These are phyloP conservation scores for Baeospora myosura DNA, from an alignment of 1,284 basidiomycete genomes.

Conservation along the genomic window DNA sequence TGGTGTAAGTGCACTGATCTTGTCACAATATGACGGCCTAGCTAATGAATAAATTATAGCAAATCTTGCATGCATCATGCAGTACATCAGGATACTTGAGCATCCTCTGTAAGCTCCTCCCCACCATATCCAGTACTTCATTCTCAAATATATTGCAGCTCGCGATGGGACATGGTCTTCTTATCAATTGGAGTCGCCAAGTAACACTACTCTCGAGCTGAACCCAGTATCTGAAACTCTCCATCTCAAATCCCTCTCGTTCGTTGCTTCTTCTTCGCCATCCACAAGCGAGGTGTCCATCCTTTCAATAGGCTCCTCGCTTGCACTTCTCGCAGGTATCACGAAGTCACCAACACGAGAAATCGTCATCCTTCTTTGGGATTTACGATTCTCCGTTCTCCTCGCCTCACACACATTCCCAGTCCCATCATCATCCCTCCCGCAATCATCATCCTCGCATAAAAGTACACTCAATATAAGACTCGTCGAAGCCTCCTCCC, in stretches of 20 bases:
- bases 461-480: conserved; percentile 24
- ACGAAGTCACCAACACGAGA: conserved; percentile 34
- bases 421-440: neutral
- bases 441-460: neutral
- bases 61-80: conserved; percentile 32
- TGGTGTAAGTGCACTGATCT: conserved; percentile 16
- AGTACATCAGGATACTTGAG: conserved; percentile 42
- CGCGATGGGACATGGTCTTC: conserved; percentile 39
- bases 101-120: conserved; percentile 35
- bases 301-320: conserved; percentile 53
- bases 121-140: conserved; percentile 5
- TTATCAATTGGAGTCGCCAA: conserved; percentile 32
- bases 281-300: conserved; percentile 30
- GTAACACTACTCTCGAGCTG: conserved; percentile 20
- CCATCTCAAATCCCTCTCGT: conserved; percentile 29
- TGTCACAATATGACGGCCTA: neutral
- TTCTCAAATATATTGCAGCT: conserved; percentile 21
- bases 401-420: conserved; percentile 44
- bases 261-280: conserved; percentile 20
- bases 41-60: no score
- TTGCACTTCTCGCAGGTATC: conserved; percentile 51
- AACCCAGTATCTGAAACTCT: conserved; percentile 30
- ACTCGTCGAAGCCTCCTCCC: conserved; percentile 25
- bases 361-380: conserved; percentile 63
- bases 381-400: conserved; percentile 62